Conservation (phyloP, 2,329 filamentous ascomycete species). For the Purpureocillium takamizusanense region DNA sequence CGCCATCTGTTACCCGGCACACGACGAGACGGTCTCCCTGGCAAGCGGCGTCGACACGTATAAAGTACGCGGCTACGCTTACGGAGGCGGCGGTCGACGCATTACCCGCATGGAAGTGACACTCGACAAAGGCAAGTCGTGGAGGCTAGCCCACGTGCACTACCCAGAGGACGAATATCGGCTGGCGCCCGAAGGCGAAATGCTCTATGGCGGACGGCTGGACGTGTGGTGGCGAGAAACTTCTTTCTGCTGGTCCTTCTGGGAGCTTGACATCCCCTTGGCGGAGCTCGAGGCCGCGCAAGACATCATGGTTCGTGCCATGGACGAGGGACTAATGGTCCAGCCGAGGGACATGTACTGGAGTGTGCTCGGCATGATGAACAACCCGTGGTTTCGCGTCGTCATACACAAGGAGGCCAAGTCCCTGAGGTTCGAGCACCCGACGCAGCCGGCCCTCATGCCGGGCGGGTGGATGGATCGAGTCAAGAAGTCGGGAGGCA, state of each 20-base stretch:
- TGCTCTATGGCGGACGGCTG: conserved; percentile 66
- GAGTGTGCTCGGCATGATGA: conserved; percentile 96
- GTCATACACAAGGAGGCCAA: conserved; percentile 59
- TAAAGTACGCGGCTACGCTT: conserved; percentile 71
- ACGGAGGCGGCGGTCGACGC: conserved; percentile 76
- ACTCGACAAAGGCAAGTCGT: conserved; percentile 72
- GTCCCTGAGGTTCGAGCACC: conserved; percentile 72
- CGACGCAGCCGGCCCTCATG: conserved; percentile 69
- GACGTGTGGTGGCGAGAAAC: conserved; percentile 77
- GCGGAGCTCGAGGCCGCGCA: conserved; percentile 52
- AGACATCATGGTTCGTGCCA: conserved; percentile 73
- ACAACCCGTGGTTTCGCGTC: conserved; percentile 87
- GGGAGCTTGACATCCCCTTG: conserved; percentile 62
- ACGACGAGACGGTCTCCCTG: conserved; percentile 58
- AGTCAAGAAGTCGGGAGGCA: conserved; percentile 73
- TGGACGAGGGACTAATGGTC: conserved; percentile 83
- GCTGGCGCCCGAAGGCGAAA: conserved; percentile 43
- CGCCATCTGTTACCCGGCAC: conserved; percentile 69
- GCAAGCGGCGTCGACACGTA: conserved; percentile 43
- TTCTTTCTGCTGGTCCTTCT: conserved; percentile 90
- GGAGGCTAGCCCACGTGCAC: conserved; percentile 66
- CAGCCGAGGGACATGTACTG: conserved; percentile 94
- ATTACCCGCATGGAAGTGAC: conserved; percentile 78
- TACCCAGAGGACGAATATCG: conserved; percentile 86
- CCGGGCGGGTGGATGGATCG: conserved; percentile 90